These are phyloP conservation scores for Ogataea philodendri DNA, from an alignment of 805 yeast genomes.

Conservation along the genomic window DNA sequence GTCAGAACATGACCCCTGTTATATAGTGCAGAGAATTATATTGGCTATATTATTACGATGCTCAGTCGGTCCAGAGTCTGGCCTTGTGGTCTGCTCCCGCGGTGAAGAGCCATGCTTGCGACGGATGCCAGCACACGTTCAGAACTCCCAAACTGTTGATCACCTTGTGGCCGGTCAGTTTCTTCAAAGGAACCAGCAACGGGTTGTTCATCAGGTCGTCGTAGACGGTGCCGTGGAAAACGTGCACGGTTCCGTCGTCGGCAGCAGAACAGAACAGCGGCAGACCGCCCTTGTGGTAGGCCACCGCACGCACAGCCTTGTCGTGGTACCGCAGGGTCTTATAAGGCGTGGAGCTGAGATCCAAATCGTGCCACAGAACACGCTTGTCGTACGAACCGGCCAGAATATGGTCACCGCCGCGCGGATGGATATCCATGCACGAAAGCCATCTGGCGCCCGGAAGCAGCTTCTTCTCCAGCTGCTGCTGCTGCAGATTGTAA, in stretches of 20 bases:
- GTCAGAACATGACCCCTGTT: conserved; percentile 61
- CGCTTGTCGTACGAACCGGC: conserved; percentile 94
- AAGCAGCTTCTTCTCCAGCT: conserved; percentile 73
- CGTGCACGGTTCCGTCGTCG: conserved; percentile 90
- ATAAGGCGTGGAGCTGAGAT: conserved; percentile 83
- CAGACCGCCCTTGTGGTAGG: conserved; percentile 78
- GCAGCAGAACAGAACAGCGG: conserved; percentile 94
- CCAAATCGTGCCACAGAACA: conserved; percentile 96
- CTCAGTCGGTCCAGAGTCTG: conserved; percentile 87
- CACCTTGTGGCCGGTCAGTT: conserved; percentile 85
- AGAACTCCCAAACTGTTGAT: conserved; percentile 81
- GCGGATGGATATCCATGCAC: conserved; percentile 88
- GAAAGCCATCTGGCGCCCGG: conserved; percentile 98
- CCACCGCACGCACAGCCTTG: conserved; percentile 85
- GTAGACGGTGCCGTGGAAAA: conserved; percentile 95
- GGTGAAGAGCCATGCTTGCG: conserved; percentile 96
- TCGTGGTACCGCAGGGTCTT: conserved; percentile 94
- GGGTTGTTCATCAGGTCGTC: conserved; percentile 96
- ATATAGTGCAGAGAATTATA: conserved; percentile 1
- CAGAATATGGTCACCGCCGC: conserved; percentile 85
- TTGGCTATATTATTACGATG: not conserved
- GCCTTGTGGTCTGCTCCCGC: conserved; percentile 98
- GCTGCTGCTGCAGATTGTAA: conserved; percentile 87
- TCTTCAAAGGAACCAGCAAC: conserved; percentile 91
- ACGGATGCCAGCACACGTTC: conserved; percentile 91